These are phyloP conservation scores for Physcomitrium patens DNA, from an alignment of 225 moss, liverwort and hornwort species.

Conservation along the genomic window DNA sequence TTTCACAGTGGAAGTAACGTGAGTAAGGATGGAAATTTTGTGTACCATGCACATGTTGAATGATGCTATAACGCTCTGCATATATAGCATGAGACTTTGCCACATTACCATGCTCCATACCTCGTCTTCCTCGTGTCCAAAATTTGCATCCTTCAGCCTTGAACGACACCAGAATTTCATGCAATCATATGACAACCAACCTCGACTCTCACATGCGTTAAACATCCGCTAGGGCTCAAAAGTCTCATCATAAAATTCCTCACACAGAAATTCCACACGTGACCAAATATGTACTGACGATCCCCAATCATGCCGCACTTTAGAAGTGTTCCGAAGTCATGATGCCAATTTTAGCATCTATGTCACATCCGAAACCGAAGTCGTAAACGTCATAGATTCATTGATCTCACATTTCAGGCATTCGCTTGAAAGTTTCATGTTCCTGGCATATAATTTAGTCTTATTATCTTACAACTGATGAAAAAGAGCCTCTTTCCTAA, in stretches of 20 bases:
- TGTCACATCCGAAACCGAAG: conserved; percentile 26
- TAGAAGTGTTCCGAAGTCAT: background rate
- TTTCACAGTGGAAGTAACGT: conserved; percentile 20
- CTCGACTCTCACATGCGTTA: conserved; percentile 21
- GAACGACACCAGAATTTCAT: conserved; percentile 23
- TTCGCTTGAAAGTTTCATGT: background rate
- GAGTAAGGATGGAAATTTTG: conserved; percentile 14
- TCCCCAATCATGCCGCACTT: conserved; percentile 16
- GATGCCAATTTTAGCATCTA: conserved; percentile 8
- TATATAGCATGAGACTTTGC: background rate
- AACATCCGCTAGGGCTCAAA: background rate
- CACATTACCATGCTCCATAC: conserved; percentile 7
- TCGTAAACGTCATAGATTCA: background rate
- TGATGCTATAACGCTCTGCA: conserved; percentile 26
- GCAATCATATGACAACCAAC: conserved; percentile 22
- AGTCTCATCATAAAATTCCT: conserved; percentile 24
- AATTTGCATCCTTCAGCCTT: conserved; percentile 1
- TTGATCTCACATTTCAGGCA: background rate
- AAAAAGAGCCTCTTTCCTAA: background rate
- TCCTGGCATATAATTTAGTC: background rate
- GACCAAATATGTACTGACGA: conserved; percentile 20
- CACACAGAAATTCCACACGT: conserved; percentile 18
- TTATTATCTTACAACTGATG: background rate
- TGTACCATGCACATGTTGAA: conserved; percentile 31
- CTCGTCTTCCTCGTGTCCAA: conserved; percentile 25